Conservation (phyloP, 805 yeast genomes). For the Starmerella bombicola region DNA sequence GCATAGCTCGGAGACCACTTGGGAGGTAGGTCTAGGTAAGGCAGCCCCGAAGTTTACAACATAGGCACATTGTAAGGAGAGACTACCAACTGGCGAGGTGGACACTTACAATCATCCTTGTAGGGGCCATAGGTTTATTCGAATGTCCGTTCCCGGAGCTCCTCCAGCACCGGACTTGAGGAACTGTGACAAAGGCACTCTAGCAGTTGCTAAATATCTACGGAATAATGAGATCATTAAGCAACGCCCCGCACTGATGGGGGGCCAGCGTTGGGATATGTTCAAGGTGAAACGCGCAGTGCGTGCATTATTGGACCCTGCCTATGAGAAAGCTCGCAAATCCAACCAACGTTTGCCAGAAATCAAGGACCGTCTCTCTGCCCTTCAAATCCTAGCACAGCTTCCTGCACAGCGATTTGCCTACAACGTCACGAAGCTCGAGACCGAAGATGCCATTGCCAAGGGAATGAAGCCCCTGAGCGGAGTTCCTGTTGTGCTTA, state of each 20-base stretch:
- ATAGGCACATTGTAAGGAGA: too few relatives aligned
- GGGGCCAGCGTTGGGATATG: constrained; percentile 62
- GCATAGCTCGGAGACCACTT: too few relatives aligned
- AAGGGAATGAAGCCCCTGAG: constrained; percentile 61
- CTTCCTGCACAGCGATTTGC: constrained; percentile 64
- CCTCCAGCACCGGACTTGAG: constrained; percentile 27
- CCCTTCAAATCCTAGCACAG: constrained; percentile 48
- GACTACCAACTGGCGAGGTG: too few relatives aligned
- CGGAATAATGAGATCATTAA: constrained; percentile 58
- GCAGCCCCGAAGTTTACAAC: too few relatives aligned
- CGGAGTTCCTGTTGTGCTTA: constrained; percentile 35
- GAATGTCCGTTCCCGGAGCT: not conserved
- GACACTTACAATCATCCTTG: too few relatives aligned
- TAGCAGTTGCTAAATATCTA: constrained; percentile 59
- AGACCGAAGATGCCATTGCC: constrained; percentile 44
- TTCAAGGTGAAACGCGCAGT: constrained; percentile 72
- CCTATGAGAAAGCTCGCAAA: constrained; percentile 40
- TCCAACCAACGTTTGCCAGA: constrained; percentile 37
- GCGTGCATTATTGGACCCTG: constrained; percentile 64
- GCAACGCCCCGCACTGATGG: constrained; percentile 67
- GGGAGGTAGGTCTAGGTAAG: too few relatives aligned
- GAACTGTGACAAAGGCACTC: constrained; percentile 40
- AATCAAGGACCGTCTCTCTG: constrained; percentile 41
- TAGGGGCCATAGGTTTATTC: too few relatives aligned
- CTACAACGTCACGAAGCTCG: constrained; percentile 63